Evolutionary conservation across 768 basidiomycete genomes (phyloP), one percentile per base, ranked within the genome.

Genomic region (Collybia nuda): DNA sequence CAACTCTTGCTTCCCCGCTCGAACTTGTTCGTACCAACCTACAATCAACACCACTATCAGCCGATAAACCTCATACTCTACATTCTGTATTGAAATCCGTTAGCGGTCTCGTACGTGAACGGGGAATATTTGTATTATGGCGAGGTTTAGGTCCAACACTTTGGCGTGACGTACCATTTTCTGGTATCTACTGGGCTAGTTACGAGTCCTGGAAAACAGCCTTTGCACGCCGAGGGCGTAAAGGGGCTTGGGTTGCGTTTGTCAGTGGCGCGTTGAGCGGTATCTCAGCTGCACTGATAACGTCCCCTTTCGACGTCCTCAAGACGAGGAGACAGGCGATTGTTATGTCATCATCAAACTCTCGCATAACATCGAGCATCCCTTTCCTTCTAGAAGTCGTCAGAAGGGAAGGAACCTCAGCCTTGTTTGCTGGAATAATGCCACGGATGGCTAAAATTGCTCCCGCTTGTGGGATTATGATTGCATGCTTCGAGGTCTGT

Each of bases 391-490:
- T 79, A 52, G 80, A 82, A 50, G 86, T 98, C 39, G 61, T 92
- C 29, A 81, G 76, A 50, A 86, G 80, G 3, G 97, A 99, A 65
- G 97, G 97, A 1, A 54, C 73, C 4, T 67, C 79, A 7, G 88
- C 90, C 2, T 71, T 98, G 43, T 96, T 88, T 63, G 85, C 91
- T 28, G 97, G 97, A 0, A 70, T 93, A 36, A 67, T 85, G 6
- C 96, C 96, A 44, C 85, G 97, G 35, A 84, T 95, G 46, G 93
- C 85, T 38, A 99, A 98, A 69, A 96, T 97, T 55, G 93, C 93
- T 9, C 97, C 97, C 35, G 97, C 96, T 37, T 99, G 97, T 68
- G 96, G 96, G 19, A 88, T 99, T 57, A 98, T 98, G 96, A 97
- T 98, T 65, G 84, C 90, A 49, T 94, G 88, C 66, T 98, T 88